These are phyloP conservation scores for Aspergillus biplanus DNA, from an alignment of 495 filamentous ascomycete species.

Conservation along the genomic window DNA sequence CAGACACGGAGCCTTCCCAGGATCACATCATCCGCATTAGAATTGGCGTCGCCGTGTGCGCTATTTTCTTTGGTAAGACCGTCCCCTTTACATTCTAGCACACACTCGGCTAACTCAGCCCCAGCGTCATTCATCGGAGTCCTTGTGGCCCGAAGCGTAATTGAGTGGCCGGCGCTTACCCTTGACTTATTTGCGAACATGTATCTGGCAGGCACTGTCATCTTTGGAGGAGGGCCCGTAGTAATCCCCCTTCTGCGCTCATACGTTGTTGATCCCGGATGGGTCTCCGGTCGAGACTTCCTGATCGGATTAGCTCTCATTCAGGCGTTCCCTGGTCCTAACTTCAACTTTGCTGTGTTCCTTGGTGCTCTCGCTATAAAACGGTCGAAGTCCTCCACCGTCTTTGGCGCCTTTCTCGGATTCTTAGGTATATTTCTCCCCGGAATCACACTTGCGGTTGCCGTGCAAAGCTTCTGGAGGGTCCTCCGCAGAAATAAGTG, in stretches of 20 bases:
- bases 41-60: constrained; percentile 51
- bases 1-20: constrained; percentile 1
- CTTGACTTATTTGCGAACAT: constrained; percentile 77
- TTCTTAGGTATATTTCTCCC: constrained; percentile 74
- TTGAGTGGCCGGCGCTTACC: constrained; percentile 47
- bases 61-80: constrained; percentile 54
- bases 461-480: constrained; percentile 72
- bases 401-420: constrained; percentile 65
- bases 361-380: constrained; percentile 64
- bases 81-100: not conserved
- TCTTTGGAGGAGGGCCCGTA: constrained; percentile 85
- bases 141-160: constrained; percentile 57
- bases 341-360: constrained; percentile 88
- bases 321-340: constrained; percentile 83
- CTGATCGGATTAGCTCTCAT: constrained; percentile 81
- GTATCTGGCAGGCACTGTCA: constrained; percentile 86
- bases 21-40: constrained; percentile 31
- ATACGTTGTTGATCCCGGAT: constrained; percentile 79
- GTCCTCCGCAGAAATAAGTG: constrained; percentile 55
- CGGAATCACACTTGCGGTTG: constrained; percentile 66
- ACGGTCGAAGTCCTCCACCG: constrained; percentile 39
- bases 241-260: constrained; percentile 80
- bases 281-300: constrained; percentile 80
- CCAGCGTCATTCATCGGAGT: constrained; percentile 60
- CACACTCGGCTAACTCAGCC: not conserved